Base-by-base conservation (phyloP, 1,139 yeast genomes). In the Pichia sp. region DNA sequence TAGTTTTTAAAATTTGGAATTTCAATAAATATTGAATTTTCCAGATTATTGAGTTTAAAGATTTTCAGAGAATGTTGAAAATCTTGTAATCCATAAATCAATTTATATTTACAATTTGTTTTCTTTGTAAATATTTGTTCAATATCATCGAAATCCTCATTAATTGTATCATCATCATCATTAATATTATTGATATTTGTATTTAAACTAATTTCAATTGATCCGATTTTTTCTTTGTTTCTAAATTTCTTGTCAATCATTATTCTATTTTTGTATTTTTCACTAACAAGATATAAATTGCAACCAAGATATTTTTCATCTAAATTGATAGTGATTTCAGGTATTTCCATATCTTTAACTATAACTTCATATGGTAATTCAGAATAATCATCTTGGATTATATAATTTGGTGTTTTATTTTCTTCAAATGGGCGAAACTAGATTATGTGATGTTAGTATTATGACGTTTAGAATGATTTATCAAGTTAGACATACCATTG, bases 101-200 rank as follows among this genome's bases (percentile, higher is more conserved):
- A 67, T 0, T 76, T 72, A n/a, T 46, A 42, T 4, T 53, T 52
- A 14, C 48, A 45, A 2, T 25, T 34, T 0, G 56, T 49, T 14
- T 19, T 25, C 3, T n/a, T 13, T 9, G 67, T 58, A 59, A 80
- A 80, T 44, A 80, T 68, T 57, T 80, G 84, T 59, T 77, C 83
- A 47, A 77, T 80, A 57, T 80, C 84, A 54, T 78, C 80, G 56
- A 70, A 80, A 4, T 73, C 80, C 2, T 61, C 55, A 18, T 42
- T 54, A n/a, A 59, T 61, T 3, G 52, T 60, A 8, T 57, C 58
- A 3, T 52, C 53, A 3, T 50, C 46, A 13, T 36, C 42, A 14
- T 52, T 54, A 14, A 3, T 29, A 14, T 2, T 8, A 14, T 2
- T 8, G 14, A 14, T 25, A 25, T 25, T 6, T 6, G 28, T 46